These are phyloP conservation scores for Chlorociboria aeruginascens DNA, from an alignment of 495 filamentous ascomycete species.

Conservation along the genomic window DNA sequence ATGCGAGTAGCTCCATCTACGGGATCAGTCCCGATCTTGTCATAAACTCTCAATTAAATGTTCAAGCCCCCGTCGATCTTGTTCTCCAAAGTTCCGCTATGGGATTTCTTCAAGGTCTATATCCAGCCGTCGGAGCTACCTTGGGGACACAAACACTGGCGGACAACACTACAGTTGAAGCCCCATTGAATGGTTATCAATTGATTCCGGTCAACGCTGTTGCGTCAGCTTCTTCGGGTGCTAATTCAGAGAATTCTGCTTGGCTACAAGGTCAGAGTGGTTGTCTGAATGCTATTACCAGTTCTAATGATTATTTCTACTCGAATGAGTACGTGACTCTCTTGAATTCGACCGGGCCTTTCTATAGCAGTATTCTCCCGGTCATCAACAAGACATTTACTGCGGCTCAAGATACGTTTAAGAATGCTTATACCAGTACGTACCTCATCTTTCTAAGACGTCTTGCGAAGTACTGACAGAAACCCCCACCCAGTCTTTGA, in stretches of 20 bases:
- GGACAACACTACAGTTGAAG: constrained; percentile 42
- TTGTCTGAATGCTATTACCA: constrained; percentile 43
- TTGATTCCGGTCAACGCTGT: constrained; percentile 59
- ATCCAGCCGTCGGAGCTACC: constrained; percentile 52
- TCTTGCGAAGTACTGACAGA: neutral
- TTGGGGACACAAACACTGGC: constrained; percentile 39
- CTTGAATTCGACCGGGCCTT: constrained; percentile 7
- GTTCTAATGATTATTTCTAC: constrained; percentile 49
- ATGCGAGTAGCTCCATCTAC: constrained; percentile 37
- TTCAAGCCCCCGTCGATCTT: constrained; percentile 25
- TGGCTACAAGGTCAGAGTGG: constrained; percentile 17
- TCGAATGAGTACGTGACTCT: constrained; percentile 19
- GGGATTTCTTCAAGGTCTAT: constrained; percentile 72
- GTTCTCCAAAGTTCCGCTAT: constrained; percentile 59
- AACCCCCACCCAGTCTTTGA: constrained; percentile 51
- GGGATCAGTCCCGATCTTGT: constrained; percentile 46
- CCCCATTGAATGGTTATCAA: constrained; percentile 63
- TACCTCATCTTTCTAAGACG: neutral
- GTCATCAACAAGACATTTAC: constrained; percentile 15
- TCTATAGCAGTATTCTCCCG: constrained; percentile 20
- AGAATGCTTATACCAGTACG: constrained; percentile 15
- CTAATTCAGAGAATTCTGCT: constrained; percentile 27
- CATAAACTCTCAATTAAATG: constrained; percentile 44
- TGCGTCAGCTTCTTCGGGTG: constrained; percentile 26
- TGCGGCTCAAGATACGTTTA: constrained; percentile 11